These are phyloP conservation scores for Tylopilus intermedius DNA, from an alignment of 768 basidiomycete genomes.

Conservation along the genomic window DNA sequence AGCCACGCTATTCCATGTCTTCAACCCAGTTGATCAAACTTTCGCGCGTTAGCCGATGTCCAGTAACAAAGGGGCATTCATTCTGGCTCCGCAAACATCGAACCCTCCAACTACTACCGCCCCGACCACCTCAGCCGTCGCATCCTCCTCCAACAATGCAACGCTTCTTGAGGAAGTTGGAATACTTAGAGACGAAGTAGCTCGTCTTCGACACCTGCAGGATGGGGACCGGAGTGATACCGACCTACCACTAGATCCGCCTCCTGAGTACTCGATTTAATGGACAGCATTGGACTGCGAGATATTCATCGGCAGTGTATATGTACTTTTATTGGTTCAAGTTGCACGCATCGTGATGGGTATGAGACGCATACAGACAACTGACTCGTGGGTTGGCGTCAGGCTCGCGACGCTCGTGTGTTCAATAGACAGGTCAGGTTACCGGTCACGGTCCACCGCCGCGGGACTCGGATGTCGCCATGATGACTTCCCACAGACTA, in stretches of 20 bases:
- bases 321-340: no score
- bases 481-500: no score
- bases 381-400: no score
- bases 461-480: no score
- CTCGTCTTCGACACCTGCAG: slow-evolving; percentile 3
- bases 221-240: background rate
- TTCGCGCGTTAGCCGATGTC: background rate
- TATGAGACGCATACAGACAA: no score
- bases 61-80: background rate
- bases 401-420: no score
- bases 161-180: slow-evolving; percentile 5
- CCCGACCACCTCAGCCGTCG: background rate
- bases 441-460: no score
- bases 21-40: background rate
- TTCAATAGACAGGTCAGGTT: no score
- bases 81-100: background rate
- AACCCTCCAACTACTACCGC: background rate
- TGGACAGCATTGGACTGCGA: no score
- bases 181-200: slow-evolving; percentile 5
- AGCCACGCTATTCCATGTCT: no score
- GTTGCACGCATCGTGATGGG: no score
- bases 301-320: no score
- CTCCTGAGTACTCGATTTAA: background rate
- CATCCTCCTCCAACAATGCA: background rate
- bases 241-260: background rate